A percentile compares a stretch with the other conserved stretches of the same genome.
These are phyloP conservation scores for Kokia cookei DNA, from an alignment of 441 rosid species.

Conservation along the genomic window DNA sequence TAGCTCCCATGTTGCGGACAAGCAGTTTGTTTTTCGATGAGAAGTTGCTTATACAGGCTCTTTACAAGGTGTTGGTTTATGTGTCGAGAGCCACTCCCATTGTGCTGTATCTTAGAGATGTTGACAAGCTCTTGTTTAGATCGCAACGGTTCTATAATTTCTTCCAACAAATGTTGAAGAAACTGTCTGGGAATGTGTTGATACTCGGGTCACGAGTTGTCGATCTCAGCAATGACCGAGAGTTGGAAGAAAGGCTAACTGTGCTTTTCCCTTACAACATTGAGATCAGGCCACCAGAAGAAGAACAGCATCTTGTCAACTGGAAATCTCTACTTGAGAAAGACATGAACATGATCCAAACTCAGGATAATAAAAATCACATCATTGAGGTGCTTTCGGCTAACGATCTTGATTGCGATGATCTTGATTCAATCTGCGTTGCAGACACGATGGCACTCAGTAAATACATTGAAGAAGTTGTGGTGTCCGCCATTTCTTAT, in stretches of 20 bases:
- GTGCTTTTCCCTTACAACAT: slow-evolving; percentile 66
- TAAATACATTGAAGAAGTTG: slow-evolving; percentile 68
- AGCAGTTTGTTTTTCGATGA: slow-evolving; percentile 87
- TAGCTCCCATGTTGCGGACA: slow-evolving; percentile 59
- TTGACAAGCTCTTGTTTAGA: slow-evolving; percentile 51
- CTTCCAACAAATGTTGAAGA: slow-evolving; percentile 71
- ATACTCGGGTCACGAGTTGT: slow-evolving; percentile 68
- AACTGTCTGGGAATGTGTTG: slow-evolving; percentile 60
- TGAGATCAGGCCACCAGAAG: slow-evolving; percentile 66
- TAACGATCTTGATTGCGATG: slow-evolving; percentile 78
- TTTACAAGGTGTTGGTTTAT: slow-evolving; percentile 73
- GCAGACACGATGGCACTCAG: slow-evolving; percentile 61
- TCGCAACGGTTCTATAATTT: slow-evolving; percentile 64
- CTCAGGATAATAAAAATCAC: slow-evolving; percentile 69
- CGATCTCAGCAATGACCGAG: slow-evolving; percentile 37
- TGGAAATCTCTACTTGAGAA: slow-evolving; percentile 74
- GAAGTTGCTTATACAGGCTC: slow-evolving; percentile 73
- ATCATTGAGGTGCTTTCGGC: slow-evolving; percentile 76
- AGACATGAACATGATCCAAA: slow-evolving; percentile 75
- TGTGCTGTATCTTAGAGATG: slow-evolving; percentile 75
- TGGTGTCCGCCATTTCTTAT: slow-evolving; percentile 66
- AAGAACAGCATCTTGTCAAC: slow-evolving; percentile 60
- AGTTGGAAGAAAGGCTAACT: slow-evolving; percentile 53
- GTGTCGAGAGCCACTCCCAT: slow-evolving; percentile 71
- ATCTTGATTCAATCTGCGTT: slow-evolving; percentile 54